A percentile compares a stretch with the other conserved stretches of the same genome.
These are phyloP conservation scores for Protomyces macrosporus DNA, from an alignment of 1,139 yeast genomes.

Conservation along the genomic window DNA sequence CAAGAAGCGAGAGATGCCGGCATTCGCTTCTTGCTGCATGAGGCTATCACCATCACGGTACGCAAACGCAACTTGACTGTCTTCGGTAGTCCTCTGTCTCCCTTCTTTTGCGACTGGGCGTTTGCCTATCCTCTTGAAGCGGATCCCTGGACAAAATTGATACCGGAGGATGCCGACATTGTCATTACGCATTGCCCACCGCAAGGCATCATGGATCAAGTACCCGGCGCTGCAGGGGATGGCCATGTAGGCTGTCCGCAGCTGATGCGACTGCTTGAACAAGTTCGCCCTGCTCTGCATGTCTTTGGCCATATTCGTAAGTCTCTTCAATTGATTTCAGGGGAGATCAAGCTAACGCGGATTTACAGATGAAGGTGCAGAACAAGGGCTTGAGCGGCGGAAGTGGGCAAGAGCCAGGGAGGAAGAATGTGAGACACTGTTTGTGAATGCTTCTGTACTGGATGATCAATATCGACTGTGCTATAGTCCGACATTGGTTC, in stretches of 20 bases:
- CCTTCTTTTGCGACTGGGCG: slow-evolving; percentile 21
- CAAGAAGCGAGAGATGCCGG: slow-evolving; percentile 8
- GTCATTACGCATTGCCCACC: slow-evolving; percentile 23
- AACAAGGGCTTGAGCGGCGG: slow-evolving; percentile 3
- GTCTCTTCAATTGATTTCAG: not conserved
- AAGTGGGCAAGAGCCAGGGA: not conserved
- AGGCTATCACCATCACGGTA: not conserved
- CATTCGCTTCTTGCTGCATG: slow-evolving; percentile 10
- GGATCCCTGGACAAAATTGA: slow-evolving; percentile 2
- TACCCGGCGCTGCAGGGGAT: not conserved
- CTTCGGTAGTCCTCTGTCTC: slow-evolving; percentile 16
- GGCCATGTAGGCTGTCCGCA: slow-evolving; percentile 23
- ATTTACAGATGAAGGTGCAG: slow-evolving; percentile 11
- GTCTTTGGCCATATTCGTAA: slow-evolving; percentile 20
- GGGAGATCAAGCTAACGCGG: not conserved
- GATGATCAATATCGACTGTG: slow-evolving; percentile 4
- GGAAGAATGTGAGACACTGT: not conserved
- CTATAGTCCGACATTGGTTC: slow-evolving; percentile 8
- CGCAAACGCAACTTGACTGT: not conserved
- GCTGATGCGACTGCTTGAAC: not conserved
- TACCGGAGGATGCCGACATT: not conserved
- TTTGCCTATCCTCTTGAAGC: slow-evolving; percentile 10
- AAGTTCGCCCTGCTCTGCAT: slow-evolving; percentile 4
- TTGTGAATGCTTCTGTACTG: slow-evolving; percentile 13
- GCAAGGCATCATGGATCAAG: slow-evolving; percentile 9